Base-by-base conservation (phyloP, 139 green algal genomes). In the Coccomyxa sp. region DNA sequence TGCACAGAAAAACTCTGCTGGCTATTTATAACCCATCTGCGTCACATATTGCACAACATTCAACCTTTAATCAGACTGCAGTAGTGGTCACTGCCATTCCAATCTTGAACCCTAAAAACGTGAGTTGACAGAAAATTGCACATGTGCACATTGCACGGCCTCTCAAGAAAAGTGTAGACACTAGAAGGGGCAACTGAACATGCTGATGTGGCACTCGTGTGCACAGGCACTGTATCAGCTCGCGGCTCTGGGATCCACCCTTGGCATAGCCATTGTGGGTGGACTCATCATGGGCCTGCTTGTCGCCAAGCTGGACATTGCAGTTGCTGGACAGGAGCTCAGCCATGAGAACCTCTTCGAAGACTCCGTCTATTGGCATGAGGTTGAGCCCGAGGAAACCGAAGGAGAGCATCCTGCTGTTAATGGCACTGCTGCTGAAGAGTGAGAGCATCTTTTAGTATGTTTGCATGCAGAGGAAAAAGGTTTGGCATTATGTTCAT, bases 301-400 rank as follows among this genome's bases (percentile, higher is more conserved):
- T 17, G 81, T 86, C 25, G 28, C 80, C 58, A 71, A 63, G 32
- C 21, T 51, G 38, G 38, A 71, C 63, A 71, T 83, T 45, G 78
- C 78, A 30, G 74, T 51, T 13, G 21, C 14, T 59, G 14, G 30
- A 12, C 23, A 83, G n/a, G 59, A 28, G 0, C 28, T 90, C 38
- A 75, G 82, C 14, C 58, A 57, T 21, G 79, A 86, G 32, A n/a
- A 82, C 11, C 58, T 90, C 25, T 90, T 83, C 71, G 87, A 90
- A 15, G 87, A 90, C 59, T 79, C 32, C 4, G 38, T 75, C 9
- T 86, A 89, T 78, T 90, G 84, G 84, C 18, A 71, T 21, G 63
- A 71, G 63, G 63, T 71, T 9, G 63, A 71, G 63, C 63, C 63
- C 18, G 63, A 71, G 38, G 38, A 3, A 51, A 3, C 38, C 38